Evolutionary conservation across 73 alveolate species (phyloP), one percentile per base, ranked within the genome.

Genomic region (Paramecium bursaria): DNA sequence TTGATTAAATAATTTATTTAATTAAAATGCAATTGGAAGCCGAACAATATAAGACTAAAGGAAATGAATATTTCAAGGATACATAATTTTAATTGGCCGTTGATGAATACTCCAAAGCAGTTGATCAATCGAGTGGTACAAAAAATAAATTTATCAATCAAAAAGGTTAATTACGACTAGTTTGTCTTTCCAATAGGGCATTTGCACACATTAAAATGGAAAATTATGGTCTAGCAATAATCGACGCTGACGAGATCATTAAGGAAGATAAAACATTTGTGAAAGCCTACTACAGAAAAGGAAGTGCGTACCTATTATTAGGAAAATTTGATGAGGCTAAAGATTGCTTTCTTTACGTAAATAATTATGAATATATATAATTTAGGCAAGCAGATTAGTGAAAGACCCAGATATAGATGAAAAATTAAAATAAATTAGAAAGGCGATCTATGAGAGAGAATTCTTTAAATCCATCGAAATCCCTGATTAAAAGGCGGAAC

Each of bases 261-360:
- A 93, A 95, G 55, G 85, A 91, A 23, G 98, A 97, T 80, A 94
- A 97, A 13, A 86, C 88, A 50, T 95, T 76, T 85, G 74, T 86
- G 5, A 97, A 97, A 75, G 98, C 97, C 54, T 95, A 97, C 85
- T 94, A 93, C 61, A 88, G 99, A 60, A 87, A 98, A 74, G 99
- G 98, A 3, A 76, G 95, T 23, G 99, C 99, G 23, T 86, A 90
- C 86, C 82, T 86, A 26, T 91, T 93, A 13, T 91, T 97, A 67
- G 82, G 85, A 17, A 94, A 95, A 75, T 91, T 90, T 46, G 92
- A 85, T 22, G 95, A 88, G 46, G 98, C 99, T 25, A 57, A 93
- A 29, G 85, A 93, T 73, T 98, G 91, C 79, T n/a, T n/a, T n/a
- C n/a, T 95, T 88, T 75, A 46, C 77, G 73, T 73, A 49, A n/a